Conservation (phyloP, 169 alveolate genomes). For the Plasmodium coatneyi region DNA sequence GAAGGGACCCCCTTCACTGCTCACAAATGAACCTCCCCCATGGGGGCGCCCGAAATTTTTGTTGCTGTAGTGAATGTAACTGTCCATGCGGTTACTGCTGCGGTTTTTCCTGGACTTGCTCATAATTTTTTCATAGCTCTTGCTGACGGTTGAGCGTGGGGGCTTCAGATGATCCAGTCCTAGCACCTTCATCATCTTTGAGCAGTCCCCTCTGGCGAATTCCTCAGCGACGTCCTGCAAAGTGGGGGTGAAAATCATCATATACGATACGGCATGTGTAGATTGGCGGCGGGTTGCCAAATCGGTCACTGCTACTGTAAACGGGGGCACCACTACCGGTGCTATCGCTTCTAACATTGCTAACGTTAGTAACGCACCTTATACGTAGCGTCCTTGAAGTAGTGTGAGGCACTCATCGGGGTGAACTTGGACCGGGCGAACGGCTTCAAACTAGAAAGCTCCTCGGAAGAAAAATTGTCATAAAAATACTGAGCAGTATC, state of each 20-base stretch:
- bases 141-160: background rate
- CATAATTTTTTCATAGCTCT: background rate
- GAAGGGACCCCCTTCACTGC: background rate
- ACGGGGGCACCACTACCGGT: background rate
- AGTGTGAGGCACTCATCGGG: conserved; percentile 29
- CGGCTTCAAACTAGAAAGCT: conserved; percentile 20
- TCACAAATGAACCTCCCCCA: background rate
- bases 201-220: background rate
- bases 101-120: background rate
- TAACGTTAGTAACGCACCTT: background rate
- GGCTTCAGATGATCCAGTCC: background rate
- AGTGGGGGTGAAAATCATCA: background rate
- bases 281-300: background rate
- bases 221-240: background rate
- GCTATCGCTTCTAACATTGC: background rate
- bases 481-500: conserved; percentile 75
- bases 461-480: conserved; percentile 63
- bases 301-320: background rate
- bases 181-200: background rate
- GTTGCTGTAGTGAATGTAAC: background rate
- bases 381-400: conserved; percentile 56
- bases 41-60: background rate
- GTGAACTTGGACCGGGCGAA: conserved; percentile 59
- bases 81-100: background rate
- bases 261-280: background rate